These are phyloP conservation scores for Peziza echinospora DNA, from an alignment of 495 filamentous ascomycete genomes.

Conservation along the genomic window DNA sequence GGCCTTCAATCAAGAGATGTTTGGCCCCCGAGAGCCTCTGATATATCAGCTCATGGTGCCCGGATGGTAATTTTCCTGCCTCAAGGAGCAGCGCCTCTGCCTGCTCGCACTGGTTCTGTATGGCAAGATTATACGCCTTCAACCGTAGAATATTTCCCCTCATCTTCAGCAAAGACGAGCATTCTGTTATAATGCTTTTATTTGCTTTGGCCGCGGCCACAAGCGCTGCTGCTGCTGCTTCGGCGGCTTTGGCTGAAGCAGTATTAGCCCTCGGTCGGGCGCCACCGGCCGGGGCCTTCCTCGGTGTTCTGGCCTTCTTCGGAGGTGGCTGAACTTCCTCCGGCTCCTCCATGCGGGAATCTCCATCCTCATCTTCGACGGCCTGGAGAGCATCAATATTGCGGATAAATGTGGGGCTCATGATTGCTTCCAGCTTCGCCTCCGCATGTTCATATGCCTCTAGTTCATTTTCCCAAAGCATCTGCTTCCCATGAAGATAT, in stretches of 20 bases:
- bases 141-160: conserved; percentile 40
- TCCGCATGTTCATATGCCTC: conserved; percentile 19
- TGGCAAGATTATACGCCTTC: conserved; percentile 36
- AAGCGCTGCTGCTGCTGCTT: conserved; percentile 12
- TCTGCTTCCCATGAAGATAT: conserved; percentile 13
- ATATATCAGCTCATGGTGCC: conserved; percentile 23
- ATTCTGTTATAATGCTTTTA: conserved; percentile 25
- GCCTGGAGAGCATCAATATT: conserved; percentile 21
- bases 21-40: conserved; percentile 37
- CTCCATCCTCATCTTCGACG: conserved; percentile 24
- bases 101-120: conserved; percentile 31
- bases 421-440: conserved; percentile 5
- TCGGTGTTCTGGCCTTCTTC: conserved; percentile 5
- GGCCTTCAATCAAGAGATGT: conserved; percentile 34
- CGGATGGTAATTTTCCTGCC: conserved; percentile 24
- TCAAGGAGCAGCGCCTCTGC: conserved; percentile 31
- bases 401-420: conserved; percentile 4
- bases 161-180: conserved; percentile 33
- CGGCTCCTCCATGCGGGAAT: conserved; percentile 23
- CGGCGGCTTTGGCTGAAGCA: not conserved
- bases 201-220: conserved; percentile 13
- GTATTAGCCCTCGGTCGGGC: not conserved
- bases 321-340: conserved; percentile 2
- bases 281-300: conserved; percentile 9
- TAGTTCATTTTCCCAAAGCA: conserved; percentile 17